Evolutionary conservation across 2,329 filamentous ascomycete species (phyloP).

Genomic region (Trichoderma sp.): DNA sequence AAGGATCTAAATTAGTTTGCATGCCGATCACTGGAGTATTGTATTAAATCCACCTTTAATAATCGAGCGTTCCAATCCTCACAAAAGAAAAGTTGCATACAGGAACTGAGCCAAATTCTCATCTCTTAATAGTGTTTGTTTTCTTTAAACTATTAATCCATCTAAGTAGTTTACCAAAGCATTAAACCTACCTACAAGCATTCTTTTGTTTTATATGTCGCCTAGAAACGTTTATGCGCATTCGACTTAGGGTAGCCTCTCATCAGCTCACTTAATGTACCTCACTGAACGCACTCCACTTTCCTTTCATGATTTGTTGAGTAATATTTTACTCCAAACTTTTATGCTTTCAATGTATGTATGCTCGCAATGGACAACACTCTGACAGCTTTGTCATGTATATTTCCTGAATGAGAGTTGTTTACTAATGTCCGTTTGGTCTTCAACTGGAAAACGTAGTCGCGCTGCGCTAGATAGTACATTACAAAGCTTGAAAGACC

Average conservation of each 20-base stretch:
- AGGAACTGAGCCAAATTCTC: background rate
- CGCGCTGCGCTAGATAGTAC: background rate
- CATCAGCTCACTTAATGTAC: background rate
- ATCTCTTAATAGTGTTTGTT: background rate
- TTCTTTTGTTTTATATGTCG: background rate
- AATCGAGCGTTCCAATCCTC: background rate
- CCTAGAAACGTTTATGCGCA: background rate
- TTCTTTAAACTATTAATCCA: rapidly evolving
- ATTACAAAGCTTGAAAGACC: background rate
- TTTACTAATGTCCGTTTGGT: background rate
- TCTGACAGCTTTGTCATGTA: background rate
- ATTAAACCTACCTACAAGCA: background rate
- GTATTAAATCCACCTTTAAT: background rate
- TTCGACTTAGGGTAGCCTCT: background rate
- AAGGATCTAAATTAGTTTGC: background rate
- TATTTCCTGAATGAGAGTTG: background rate
- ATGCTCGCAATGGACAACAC: background rate
- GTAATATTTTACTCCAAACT: too few relatives aligned
- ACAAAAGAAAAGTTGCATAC: background rate
- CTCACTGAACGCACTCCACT: background rate
- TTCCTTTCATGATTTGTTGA: background rate
- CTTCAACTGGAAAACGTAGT: background rate
- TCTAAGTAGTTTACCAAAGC: background rate
- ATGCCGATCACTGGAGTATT: background rate
- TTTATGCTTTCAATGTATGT: background rate